Base-by-base conservation (phyloP, 192 early-diverging fungal species). In the Oehlia diaphana region DNA sequence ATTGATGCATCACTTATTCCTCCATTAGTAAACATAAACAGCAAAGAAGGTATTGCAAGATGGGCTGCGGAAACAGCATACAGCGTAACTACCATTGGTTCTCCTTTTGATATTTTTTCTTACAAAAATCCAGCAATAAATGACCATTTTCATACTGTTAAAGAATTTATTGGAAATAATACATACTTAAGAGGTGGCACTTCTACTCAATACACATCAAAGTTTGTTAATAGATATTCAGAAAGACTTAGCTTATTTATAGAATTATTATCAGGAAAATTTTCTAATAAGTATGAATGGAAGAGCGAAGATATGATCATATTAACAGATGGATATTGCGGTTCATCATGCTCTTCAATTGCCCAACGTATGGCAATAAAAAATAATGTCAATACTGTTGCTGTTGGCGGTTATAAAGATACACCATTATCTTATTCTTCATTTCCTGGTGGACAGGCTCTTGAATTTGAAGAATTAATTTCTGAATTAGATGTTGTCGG, bases 311-410 rank as follows among this genome's bases (percentile, higher is more conserved):
- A 84, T 33, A 81, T 81, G 28, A 58, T 82, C 10, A 75, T 84
- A 23, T 70, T 84, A 2, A 81, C 83, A 1, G 82, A 84, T 21
- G 83, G 83, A 7, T 74, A 63, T 23, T 84, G 83, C 67, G 83
- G 83, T 21, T 84, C 83, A 13, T 78, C 81, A 0, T 84, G 83
- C 64, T 77, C 83, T 2, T 76, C 72, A 23, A 47, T 84, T 8
- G 75, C 83, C 6, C 47, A 82, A 14, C 80, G 80, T 19, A 14
- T 84, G 50, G 78, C 79, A n/a, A 81, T 82, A 50, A 80, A 76
- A 4, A 82, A 80, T 33, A 76, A 79, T 33, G 78, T 84, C 10
- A 78, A 70, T 2, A 82, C 83, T 2, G 64, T 80, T 7, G 78
- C 83, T 1, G 69, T 82, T 42, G 83, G 83, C 13, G 83, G 83